Evolutionary conservation across 495 filamentous ascomycete genomes (phyloP).

Genomic region (Penicillium argentinense): DNA sequence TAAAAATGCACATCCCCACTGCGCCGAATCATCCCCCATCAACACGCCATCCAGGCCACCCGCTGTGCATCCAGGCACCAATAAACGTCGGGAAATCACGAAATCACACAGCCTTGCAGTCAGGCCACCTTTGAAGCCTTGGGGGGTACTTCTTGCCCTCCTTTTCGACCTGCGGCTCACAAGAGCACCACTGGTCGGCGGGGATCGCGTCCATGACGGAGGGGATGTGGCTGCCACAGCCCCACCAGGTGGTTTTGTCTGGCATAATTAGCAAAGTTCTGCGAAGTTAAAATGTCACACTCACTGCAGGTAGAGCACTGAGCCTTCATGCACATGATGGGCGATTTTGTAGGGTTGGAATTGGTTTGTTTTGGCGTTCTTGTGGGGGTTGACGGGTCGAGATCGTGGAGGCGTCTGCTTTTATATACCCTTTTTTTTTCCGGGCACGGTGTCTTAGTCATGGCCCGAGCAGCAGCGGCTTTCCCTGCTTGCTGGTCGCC

Average conservation of each 20-base stretch:
- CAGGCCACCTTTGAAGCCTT: constrained; percentile 50
- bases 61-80: neutral
- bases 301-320: constrained; percentile 52
- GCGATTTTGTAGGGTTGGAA: neutral
- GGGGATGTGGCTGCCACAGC: constrained; percentile 70
- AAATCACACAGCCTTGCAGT: constrained; percentile 26
- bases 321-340: constrained; percentile 50
- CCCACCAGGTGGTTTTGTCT: constrained; percentile 71
- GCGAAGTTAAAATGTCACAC: no score
- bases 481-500: neutral
- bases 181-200: constrained; percentile 60
- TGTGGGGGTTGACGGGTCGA: neutral
- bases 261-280: constrained; percentile 6
- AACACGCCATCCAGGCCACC: neutral
- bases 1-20: neutral
- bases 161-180: constrained; percentile 58
- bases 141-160: constrained; percentile 65
- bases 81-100: constrained; percentile 9
- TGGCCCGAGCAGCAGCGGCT: neutral
- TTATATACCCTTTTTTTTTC: constrained; percentile 24
- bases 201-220: constrained; percentile 64
- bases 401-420: constrained; percentile 7
- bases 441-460: constrained; percentile 21
- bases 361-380: no score
- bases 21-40: neutral